Evolutionary conservation across 2,329 filamentous ascomycete genomes (phyloP), one percentile per base, ranked within the genome.

Genomic region (Furcasterigmium furcatum): DNA sequence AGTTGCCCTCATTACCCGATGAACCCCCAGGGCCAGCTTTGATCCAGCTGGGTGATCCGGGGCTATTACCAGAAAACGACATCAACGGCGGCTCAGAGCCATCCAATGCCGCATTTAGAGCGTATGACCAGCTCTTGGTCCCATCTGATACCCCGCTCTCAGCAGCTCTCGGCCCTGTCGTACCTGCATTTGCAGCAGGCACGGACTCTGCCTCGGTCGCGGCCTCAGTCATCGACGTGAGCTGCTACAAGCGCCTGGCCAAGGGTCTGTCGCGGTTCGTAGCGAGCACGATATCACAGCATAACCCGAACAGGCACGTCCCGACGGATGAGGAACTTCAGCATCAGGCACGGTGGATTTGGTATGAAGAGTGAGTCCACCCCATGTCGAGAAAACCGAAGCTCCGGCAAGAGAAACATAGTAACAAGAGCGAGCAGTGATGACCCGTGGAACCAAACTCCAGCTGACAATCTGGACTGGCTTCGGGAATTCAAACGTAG

Each of bases 321-420:
- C 64, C 65, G 0, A 66, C 61, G 0, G 65, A 70, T 20, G 58
- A 59, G 8, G 64, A 68, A 24, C 46, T 70, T 1, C 53, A 63
- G 19, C 49, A 54, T 7, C 60, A 67, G 46, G 65, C 63, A 3
- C 55, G 60, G 1, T 58, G 56, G 44, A 64, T 67, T 24, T 44
- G 59, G 24, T 57, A 53, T 5, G 60, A 61, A 14, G 57, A 58
- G 58, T 59, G 21, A 51, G 59, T 18, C 8, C 5, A 9, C n/a
- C 8, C 9, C 13, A 4, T 12, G n/a, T n/a, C n/a, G n/a, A n/a
- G n/a, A n/a, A n/a, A n/a, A n/a, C n/a, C n/a, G n/a, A n/a, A n/a
- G n/a, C n/a, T n/a, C n/a, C n/a, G n/a, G n/a, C n/a, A n/a, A n/a
- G n/a, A n/a, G n/a, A n/a, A n/a, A n/a, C n/a, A n/a, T n/a, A n/a